Base-by-base conservation (phyloP, 2,329 filamentous ascomycete genomes). In the Neospermospora avenae region DNA sequence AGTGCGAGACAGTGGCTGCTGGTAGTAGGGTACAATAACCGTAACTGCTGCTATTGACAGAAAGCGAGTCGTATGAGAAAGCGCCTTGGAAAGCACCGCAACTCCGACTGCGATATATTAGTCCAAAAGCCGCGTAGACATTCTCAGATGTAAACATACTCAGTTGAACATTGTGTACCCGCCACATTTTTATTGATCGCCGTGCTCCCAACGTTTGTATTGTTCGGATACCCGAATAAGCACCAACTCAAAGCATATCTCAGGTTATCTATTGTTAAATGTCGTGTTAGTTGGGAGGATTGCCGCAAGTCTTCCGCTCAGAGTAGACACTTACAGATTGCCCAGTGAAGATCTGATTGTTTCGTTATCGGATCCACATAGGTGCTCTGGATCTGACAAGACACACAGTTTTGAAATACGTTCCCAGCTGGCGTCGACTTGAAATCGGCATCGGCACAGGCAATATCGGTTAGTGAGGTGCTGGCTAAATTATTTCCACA, bases 201-300 rank as follows among this genome's bases (percentile, higher is more conserved):
- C n/a, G 8, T 80, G 58, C 75, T 72, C 1, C 70, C 71, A 11
- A 75, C 68, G 11, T 77, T 64, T 1, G 74, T 66, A 57, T 81
- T 79, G 31, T 76, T 72, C 0, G 79, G 78, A 5, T 72, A 70
- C 2, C 80, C 80, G 61, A 78, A 87, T 0, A 87, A 66, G 67
- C 85, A 88, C 66, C 79, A 79, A 1, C 80, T 80, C 1, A 80
- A 64, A 5, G 82, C 77, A 67, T 79, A 86, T 68, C 84, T 78
- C 55, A 86, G 64, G 64, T 87, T 87, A 64, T 85, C 83, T 86
- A 41, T 13, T 1, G 13, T 13, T 20, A 34, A 28, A 28, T 20
- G 3, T 45, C 1, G 20, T 20, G 28, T 55, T 34, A 59, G 45
- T 34, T 16, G n/a, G 14, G 37, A 31, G 28, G 1, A 31, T 5